Base-by-base conservation (phyloP, 2,329 filamentous ascomycete species). In the Nemania sp. region DNA sequence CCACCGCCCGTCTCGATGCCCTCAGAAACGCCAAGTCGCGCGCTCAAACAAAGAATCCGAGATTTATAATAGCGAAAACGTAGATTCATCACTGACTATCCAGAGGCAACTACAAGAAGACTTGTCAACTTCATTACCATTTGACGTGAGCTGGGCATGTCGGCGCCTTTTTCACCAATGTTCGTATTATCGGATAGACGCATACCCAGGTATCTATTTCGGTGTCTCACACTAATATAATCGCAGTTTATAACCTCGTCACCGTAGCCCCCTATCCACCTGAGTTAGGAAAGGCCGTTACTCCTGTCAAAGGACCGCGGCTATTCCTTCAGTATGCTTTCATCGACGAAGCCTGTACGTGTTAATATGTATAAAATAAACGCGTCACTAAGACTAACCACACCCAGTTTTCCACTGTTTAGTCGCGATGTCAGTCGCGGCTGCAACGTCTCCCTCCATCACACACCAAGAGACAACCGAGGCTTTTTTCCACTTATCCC, bases 311-410 rank as follows among this genome's bases (percentile, higher is more conserved):
- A n/a, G 57, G 55, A 4, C 57, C 68, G 8, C 54, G 53, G 13
- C 69, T 74, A 10, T 78, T 76, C 71, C 56, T 77, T 10, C 54
- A 70, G 52, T 74, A 73, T 62, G 71, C 75, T 38, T 75, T 78
- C 38, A 24, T 70, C 29, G 77, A 78, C 43, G 75, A 79, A 70
- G 77, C 77, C 24, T 79, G 77, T 79, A 64, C 61, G 75, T 70
- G 20, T 7, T 20, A 35, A 27, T 29, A 13, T 5, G 22, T 45
- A 10, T 52, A n/a, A 20, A 51, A 41, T 11, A 13, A 15, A 41
- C 35, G 3, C 11, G 35, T 41, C 35, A 41, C 35, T 20, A 35
- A 41, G 52, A 45, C 32, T 60, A 38, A 63, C 24, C 41, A 11
- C 15, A 18, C 13, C n/a, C 26, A 70, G 68, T 70, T 59, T 78